Conservation (phyloP, 2,329 filamentous ascomycete genomes). For the Aureobasidium sp. region DNA sequence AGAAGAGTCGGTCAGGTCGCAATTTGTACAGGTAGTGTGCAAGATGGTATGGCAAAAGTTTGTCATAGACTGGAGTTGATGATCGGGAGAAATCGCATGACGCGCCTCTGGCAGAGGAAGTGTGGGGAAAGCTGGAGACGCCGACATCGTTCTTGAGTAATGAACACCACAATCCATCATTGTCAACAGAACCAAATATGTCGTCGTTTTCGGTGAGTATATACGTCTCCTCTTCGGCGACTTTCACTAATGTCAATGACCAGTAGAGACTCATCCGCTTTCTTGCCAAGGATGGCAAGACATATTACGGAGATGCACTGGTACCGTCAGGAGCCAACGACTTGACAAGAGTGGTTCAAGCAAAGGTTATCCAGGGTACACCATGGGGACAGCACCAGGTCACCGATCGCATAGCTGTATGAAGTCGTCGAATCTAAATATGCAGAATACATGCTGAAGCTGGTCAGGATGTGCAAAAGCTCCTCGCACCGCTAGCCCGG, state of each 20-base stretch:
- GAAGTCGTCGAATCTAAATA: background rate
- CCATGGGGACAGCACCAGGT: slow-evolving; percentile 58
- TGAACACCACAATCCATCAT: background rate
- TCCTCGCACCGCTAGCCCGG: slow-evolving; percentile 56
- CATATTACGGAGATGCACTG: slow-evolving; percentile 68
- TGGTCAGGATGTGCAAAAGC: slow-evolving; percentile 32
- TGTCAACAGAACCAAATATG: background rate
- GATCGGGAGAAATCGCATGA: background rate
- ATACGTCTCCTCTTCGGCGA: background rate
- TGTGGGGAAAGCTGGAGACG: slow-evolving; percentile 1
- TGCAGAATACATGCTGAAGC: background rate
- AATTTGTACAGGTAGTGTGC: background rate
- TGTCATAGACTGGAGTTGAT: background rate
- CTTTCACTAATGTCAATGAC: background rate
- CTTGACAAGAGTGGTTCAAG: slow-evolving; percentile 51
- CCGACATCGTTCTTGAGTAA: background rate
- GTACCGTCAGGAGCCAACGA: slow-evolving; percentile 51
- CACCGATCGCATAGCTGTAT: slow-evolving; percentile 47
- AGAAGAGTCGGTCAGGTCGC: too few relatives aligned
- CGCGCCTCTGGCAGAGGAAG: background rate
- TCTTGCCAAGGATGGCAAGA: slow-evolving; percentile 58
- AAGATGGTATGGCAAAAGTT: background rate
- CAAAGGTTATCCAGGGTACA: slow-evolving; percentile 54
- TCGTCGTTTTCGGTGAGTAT: slow-evolving; percentile 11
- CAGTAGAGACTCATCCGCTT: slow-evolving; percentile 60